Evolutionary conservation across 768 basidiomycete species (phyloP), one percentile per base, ranked within the genome.

Genomic region (Neoboletus brunneissimus): DNA sequence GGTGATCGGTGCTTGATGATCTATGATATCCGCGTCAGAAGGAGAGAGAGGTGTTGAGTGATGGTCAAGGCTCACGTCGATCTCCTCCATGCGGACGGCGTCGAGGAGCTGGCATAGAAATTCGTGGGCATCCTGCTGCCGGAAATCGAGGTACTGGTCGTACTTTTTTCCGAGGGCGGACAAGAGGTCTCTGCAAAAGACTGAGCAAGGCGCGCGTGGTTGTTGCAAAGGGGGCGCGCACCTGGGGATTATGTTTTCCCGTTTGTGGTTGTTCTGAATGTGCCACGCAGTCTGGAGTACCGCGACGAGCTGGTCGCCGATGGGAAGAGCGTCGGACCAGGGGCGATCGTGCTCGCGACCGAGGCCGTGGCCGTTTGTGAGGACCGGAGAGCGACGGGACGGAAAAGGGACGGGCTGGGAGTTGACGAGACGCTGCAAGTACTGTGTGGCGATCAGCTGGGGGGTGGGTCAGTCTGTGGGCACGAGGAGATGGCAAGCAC

Each of bases 41-140:
- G 29, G 51, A 25, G 25, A 37, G 45, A 23, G 31, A 23, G 31
- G 40, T 1, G 22, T 5, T 10, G 32, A 18, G 1, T 2, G 37
- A 41, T 3, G 34, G 37, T 11, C 16, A 13, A 29, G 22, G 71
- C 86, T 58, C 65, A 91, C 90, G 67, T 98, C 95, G 49, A 85
- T 76, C 71, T 98, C 94, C 69, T 98, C 95, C 92, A 95, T 95
- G 51, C 91, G 83, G 80, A 95, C 89, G 20, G 87, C 89, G 69
- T 97, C 95, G 38, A 97, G 76, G 56, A 98, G 77, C 60, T 94
- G 94, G 34, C 91, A 81, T 25, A 98, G 73, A 59, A 96, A 88
- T 75, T 98, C 95, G 69, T 97, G 95, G 23, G 94, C 92, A 67
- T 98, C 95, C 71, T 97, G 95, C 71, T 98, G 95, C 9, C 89